A percentile compares a stretch with the other conserved stretches of the same genome.
phyloP scores from a whole-genome alignment of 768 basidiomycete species.

The Bullera alba region DNA sequence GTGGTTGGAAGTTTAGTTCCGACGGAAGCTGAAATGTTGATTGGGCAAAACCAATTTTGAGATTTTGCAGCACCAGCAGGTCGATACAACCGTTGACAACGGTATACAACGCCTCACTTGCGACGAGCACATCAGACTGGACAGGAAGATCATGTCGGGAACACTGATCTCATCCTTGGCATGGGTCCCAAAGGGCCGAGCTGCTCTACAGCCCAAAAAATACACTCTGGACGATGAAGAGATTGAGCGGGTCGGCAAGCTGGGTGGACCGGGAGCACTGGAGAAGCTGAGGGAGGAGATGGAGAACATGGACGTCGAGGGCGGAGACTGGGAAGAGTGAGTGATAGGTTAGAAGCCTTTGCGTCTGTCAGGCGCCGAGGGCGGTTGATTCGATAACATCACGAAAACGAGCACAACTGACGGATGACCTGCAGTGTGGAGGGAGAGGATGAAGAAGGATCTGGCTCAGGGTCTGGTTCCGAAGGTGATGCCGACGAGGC shows the following conservation, averaged over 20 bases:
- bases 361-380: neutral
- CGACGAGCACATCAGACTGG: too few species aligned
- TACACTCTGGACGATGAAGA: constrained; percentile 88
- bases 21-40: too few species aligned
- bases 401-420: neutral
- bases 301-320: constrained; percentile 64
- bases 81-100: neutral
- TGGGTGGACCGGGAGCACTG: constrained; percentile 82
- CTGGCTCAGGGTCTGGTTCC: constrained; percentile 47
- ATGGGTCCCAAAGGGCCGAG: constrained; percentile 73
- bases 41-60: too few species aligned
- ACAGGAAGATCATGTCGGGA: constrained; percentile 34
- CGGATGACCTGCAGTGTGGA: constrained; percentile 4
- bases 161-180: constrained; percentile 43
- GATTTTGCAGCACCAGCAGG: too few species aligned
- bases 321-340: constrained; percentile 81
- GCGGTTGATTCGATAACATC: neutral
- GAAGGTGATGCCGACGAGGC: constrained; percentile 56
- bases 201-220: constrained; percentile 68
- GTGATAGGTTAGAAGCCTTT: too few species aligned
- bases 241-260: constrained; percentile 75
- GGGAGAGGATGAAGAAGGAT: constrained; percentile 7
- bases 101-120: neutral
- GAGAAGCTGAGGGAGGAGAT: constrained; percentile 77
- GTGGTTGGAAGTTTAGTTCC: too few species aligned